Evolutionary conservation across 2,329 filamentous ascomycete genomes (phyloP), one percentile per base, ranked within the genome.

Genomic region (Pseudocercospora eumusae): DNA sequence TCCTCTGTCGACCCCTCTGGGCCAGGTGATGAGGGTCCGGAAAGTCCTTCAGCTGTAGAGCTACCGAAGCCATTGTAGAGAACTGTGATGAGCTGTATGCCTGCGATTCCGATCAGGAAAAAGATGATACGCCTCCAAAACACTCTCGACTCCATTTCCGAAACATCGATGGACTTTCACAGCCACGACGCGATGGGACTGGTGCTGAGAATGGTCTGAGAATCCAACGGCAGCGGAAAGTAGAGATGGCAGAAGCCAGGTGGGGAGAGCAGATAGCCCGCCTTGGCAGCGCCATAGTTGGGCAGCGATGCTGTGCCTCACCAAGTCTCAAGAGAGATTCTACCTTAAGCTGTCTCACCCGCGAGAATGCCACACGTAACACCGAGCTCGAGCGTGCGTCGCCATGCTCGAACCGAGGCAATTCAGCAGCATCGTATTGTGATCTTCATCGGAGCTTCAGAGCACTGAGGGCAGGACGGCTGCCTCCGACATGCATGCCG

Each of bases 21-120:
- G 13, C 4, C 33, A 36, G 33, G 1, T 36, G 33, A 36, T 11
- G 20, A n/a, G 15, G 47, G n/a, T n/a, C 2, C 23, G 23, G 47
- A 15, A 27, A 49, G 5, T n/a, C 1, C 23, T 13, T 21, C 20
- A 27, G 21, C 20, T 50, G 47, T 50, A 20, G 47, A 50, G 20
- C 23, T 50, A 11, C 47, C 23, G 21, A 45, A 20, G 18, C 47
- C 21, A 50, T 50, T 50, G 47, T 50, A 50, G 15, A 50, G 47
- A 20, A 50, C 20, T n/a, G 47, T 28, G 20, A 50, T 50, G 13
- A 50, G 23, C 23, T 50, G 47, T 25, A 50, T 50, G 11, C 20
- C 23, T 15, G 23, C 47, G 15, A 50, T 1, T 8, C 47, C 47
- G 23, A 27, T 50, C 23, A 50, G 23, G 15, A 50, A 50, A 27